Evolutionary conservation across 2,329 filamentous ascomycete genomes (phyloP), one percentile per base, ranked within the genome.

Genomic region (Fusarium temperatum): DNA sequence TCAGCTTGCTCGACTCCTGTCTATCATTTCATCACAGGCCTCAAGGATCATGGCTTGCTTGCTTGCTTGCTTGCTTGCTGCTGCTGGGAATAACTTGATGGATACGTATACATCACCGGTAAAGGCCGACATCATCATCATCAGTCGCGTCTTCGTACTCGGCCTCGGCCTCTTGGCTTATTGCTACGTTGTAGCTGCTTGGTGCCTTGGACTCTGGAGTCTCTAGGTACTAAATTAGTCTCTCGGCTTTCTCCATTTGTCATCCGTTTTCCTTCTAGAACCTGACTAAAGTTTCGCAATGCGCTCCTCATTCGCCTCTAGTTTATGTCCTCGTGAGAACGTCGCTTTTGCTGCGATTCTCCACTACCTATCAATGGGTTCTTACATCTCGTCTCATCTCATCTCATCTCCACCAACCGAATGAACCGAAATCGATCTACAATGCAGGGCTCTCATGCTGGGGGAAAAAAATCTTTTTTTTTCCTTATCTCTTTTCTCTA

Each of bases 181-280:
- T 41, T 55, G 35, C 51, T 55, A 55, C 24, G 50, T 53, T 50
- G 45, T 48, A 50, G 47, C 17, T 38, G 12, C 35, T 64, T 39
- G 35, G 35, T 8, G 35, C 35, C 35, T 36, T 36, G 22, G 32
- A 35, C 6, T 35, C 32, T 35, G 32, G 32, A 26, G 54, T 44
- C 15, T 39, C 39, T 35, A 15, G 32, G 24, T 24, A 24, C 24
- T 24, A 24, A 24, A 4, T 35, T 47, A 41, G 35, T 67, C 32
- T 47, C 28, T 36, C 32, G 24, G 42, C 55, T 32, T 59, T 36
- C 30, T 36, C 59, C 47, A 74, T 76, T 73, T 74, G 73, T 77
- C 72, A 72, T 67, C 64, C n/a, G 47, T 35, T 44, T 30, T 45
- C 26, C 60, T 77, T 78, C 76, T 78, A 75, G 75, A 78, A 78